These are phyloP conservation scores for Boletus speciosus DNA, from an alignment of 768 basidiomycete genomes.

Conservation along the genomic window DNA sequence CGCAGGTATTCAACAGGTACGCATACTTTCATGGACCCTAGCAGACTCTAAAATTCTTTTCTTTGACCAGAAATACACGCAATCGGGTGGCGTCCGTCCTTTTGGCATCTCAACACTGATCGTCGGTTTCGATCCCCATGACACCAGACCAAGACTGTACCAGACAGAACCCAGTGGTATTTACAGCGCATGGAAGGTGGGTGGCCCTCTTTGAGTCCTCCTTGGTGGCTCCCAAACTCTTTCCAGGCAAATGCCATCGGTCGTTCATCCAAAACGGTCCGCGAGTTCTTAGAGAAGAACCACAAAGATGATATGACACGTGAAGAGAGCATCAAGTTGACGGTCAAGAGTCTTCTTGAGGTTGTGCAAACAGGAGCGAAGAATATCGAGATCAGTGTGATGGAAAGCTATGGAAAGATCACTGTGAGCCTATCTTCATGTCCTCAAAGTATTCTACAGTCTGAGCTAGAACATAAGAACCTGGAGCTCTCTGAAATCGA, in stretches of 20 bases:
- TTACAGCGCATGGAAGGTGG: constrained; percentile 97
- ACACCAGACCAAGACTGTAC: constrained; percentile 82
- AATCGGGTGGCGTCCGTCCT: constrained; percentile 97
- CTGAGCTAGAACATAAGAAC: constrained; percentile 49
- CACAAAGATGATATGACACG: constrained; percentile 86
- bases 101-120: constrained; percentile 98
- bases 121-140: constrained; percentile 95
- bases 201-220: neutral
- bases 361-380: constrained; percentile 99
- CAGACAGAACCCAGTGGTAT: constrained; percentile 98
- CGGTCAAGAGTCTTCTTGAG: constrained; percentile 92
- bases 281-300: constrained; percentile 98
- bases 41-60: neutral
- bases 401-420: constrained; percentile 93
- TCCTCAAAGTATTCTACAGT: no score
- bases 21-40: constrained; percentile 11
- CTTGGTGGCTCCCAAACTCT: neutral
- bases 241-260: constrained; percentile 93
- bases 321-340: constrained; percentile 91
- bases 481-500: constrained; percentile 87
- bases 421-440: constrained; percentile 50
- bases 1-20: constrained; percentile 97
- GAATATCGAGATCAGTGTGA: constrained; percentile 98
- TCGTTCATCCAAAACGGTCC: constrained; percentile 95
- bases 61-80: constrained; percentile 78